Evolutionary conservation across 106 monocot genomes (phyloP).

Genomic region (Triglochin maritima): DNA sequence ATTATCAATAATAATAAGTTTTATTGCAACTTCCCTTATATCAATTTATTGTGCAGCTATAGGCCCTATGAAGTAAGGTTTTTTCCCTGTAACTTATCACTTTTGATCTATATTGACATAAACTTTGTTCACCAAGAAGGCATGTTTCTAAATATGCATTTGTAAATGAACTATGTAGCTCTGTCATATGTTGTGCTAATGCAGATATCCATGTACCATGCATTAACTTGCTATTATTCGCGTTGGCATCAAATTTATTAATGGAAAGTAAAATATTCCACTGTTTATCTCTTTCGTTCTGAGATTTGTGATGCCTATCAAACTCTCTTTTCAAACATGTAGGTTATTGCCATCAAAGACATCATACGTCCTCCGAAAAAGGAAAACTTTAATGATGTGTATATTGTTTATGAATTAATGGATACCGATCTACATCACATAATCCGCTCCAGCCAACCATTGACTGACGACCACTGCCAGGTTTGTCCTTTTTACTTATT

Average conservation of each 20-base stretch:
- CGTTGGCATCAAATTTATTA: background rate
- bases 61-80: too few species aligned
- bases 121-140: too few species aligned
- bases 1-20: too few species aligned
- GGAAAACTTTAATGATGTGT: slow-evolving; percentile 69
- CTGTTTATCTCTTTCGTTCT: background rate
- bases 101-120: too few species aligned
- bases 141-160: too few species aligned
- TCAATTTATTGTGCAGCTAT: too few species aligned
- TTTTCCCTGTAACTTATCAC: too few species aligned
- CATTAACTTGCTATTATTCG: background rate
- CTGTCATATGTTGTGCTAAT: background rate
- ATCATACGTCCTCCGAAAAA: slow-evolving; percentile 55
- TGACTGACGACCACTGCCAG: slow-evolving; percentile 73
- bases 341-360: slow-evolving; percentile 64
- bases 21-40: too few species aligned
- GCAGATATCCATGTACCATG: background rate
- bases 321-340: background rate
- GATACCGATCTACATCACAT: slow-evolving; percentile 83
- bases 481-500: slow-evolving; percentile 9
- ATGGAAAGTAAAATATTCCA: background rate
- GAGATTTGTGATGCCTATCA: too few species aligned
- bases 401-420: slow-evolving; percentile 63
- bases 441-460: slow-evolving; percentile 44
- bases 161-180: too few species aligned